Evolutionary conservation across 2,329 filamentous ascomycete genomes (phyloP), one percentile per base, ranked within the genome.

Genomic region (Aquanectria penicillioides): DNA sequence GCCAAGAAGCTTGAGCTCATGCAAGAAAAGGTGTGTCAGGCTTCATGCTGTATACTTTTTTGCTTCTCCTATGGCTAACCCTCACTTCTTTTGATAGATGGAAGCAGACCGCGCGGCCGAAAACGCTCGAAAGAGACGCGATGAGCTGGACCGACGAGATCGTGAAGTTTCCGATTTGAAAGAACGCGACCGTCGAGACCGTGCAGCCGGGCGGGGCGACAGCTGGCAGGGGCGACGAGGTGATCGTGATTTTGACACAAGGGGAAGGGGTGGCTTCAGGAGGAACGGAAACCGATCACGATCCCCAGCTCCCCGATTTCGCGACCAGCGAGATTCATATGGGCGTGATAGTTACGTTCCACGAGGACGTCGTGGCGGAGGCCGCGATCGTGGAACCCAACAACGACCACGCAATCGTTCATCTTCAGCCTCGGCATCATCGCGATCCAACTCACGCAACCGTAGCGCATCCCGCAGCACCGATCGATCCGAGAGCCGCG

Each of bases 1-100:
- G 94, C 94, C 1, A 99, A 99, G 82, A 99, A 98, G 78, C 80
- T 92, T 38, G 95, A 99, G 77, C 81, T 99, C 43, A 92, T 95
- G 62, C 93, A 97, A 77, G 93, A 97, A 77, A 97, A 97, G 89
- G 94, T 96, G 75, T 28, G 73, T 34, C 22, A 17, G 3, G 17
- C 23, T 7, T 18, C 20, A 36, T 12, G 11, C 11, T 20, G n/a
- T n/a, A n/a, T n/a, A n/a, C 17, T 11, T 17, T 3, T n/a, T 4
- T 11, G 8, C 31, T 25, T n/a, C 6, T 8, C 13, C 17, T 4
- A 23, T 26, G 17, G 25, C n/a, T 52, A 10, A 29, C 36, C 4
- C 18, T 34, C 6, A 18, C 13, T 25, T n/a, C 26, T 13, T 7
- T 12, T 12, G 7, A 12, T 40, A 94, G 93, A 87, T 93, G 48